A percentile compares a stretch with the other conserved stretches of the same genome.
Conservation (phyloP, 371 early-diverging fungal genomes). For the Mucor indicus region DNA sequence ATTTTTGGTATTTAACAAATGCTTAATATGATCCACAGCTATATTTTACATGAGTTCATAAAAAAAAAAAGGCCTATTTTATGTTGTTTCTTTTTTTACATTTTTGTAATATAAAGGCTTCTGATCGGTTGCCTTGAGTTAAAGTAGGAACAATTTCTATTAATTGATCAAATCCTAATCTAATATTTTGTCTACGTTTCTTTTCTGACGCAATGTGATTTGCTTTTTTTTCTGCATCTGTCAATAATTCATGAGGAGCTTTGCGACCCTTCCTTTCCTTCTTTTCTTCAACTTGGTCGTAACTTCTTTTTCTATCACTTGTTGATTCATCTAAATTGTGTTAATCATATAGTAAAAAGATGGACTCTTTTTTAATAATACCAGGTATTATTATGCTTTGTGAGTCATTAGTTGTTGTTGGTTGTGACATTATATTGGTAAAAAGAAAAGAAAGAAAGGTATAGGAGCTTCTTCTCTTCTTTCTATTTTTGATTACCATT, state of each 20-base stretch:
- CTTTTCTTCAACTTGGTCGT: no score
- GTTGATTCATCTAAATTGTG: no score
- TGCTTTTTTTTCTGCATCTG: constrained; percentile 88
- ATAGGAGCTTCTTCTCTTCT: no score
- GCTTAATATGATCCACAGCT: constrained; percentile 44
- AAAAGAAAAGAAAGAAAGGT: no score
- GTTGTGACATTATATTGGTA: no score
- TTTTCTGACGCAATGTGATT: constrained; percentile 95
- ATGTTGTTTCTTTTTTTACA: constrained; percentile 36
- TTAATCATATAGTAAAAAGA: no score
- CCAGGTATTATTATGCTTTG: no score
- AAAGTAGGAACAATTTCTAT: constrained; percentile 78
- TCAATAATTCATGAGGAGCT: constrained; percentile 69
- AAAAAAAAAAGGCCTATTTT: not conserved
- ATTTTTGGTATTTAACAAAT: constrained; percentile 35
- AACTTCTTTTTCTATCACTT: not conserved
- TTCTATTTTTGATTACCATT: no score
- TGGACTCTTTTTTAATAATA: no score
- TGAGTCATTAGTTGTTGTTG: no score
- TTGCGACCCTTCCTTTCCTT: constrained; percentile 36
- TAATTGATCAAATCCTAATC: constrained; percentile 79
- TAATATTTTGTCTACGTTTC: constrained; percentile 84
- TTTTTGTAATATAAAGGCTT: constrained; percentile 58
- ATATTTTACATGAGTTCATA: no score
- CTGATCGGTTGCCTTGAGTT: constrained; percentile 57